Evolutionary conservation across 108 stramenopile species (phyloP).

Genomic region (Tribonema minus): DNA sequence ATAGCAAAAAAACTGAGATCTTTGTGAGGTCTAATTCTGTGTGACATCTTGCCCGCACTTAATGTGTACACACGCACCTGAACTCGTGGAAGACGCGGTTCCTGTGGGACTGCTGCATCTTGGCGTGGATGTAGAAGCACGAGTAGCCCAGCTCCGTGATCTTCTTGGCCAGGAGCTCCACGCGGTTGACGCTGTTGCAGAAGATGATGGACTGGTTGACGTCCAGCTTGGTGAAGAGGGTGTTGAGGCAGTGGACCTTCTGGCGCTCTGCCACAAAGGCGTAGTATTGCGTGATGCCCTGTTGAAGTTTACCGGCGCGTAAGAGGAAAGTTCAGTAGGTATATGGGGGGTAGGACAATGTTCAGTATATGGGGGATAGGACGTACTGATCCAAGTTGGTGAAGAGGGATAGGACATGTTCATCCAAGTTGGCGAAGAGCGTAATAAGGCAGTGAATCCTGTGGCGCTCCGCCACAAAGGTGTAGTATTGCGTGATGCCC

Average conservation of each 20-base stretch:
- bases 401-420: slow-evolving; percentile 98
- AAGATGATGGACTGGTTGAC: slow-evolving; percentile 99
- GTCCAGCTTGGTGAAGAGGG: slow-evolving; percentile 84
- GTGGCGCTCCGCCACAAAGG: slow-evolving; percentile 96
- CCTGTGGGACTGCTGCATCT: slow-evolving; percentile 96
- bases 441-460: slow-evolving; percentile 99
- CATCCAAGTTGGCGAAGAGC: slow-evolving; percentile 83
- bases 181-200: slow-evolving; percentile 96
- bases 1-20: no score
- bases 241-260: slow-evolving; percentile 97
- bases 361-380: no score
- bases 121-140: slow-evolving; percentile 99
- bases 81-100: slow-evolving; percentile 98
- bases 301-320: not conserved
- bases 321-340: no score
- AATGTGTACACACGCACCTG: no score
- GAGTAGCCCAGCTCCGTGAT: slow-evolving; percentile 98
- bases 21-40: no score
- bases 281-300: slow-evolving; percentile 95
- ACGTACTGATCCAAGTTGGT: no score
- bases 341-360: no score
- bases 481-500: slow-evolving; percentile 97
- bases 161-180: slow-evolving; percentile 94
- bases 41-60: no score
- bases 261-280: slow-evolving; percentile 97